Percentiles rank a stretch among this genome's conserved stretches.
phyloP scores from a whole-genome alignment of 73 alveolate species.

The Paraurostyla sp. region DNA sequence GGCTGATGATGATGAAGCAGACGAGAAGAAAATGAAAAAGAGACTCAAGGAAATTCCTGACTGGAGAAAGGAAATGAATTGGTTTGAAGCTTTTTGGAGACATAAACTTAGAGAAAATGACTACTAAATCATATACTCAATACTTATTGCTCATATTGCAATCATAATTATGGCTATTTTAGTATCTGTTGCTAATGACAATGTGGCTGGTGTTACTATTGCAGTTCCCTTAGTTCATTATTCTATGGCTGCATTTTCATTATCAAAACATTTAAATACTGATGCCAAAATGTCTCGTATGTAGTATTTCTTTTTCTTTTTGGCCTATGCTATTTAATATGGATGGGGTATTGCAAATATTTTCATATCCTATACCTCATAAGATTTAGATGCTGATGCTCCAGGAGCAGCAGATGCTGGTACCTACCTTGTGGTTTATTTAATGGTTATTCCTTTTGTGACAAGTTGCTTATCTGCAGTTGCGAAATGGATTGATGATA shows the following conservation, averaged over 20 bases:
- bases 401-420: constrained; percentile 63
- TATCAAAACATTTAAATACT: constrained; percentile 26
- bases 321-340: constrained; percentile 1
- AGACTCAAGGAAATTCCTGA: constrained; percentile 47
- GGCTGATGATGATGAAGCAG: constrained; percentile 43
- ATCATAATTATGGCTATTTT: constrained; percentile 46
- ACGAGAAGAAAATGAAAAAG: constrained; percentile 28
- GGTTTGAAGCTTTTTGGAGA: constrained; percentile 67
- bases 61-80: constrained; percentile 49
- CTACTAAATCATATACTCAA: constrained; percentile 53
- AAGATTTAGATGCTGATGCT: not conserved
- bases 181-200: constrained; percentile 21
- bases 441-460: constrained; percentile 75
- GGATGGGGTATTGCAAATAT: constrained; percentile 72
- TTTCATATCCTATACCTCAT: not conserved
- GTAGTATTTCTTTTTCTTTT: constrained; percentile 36
- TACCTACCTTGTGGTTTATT: constrained; percentile 59
- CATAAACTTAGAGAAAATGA: constrained; percentile 71
- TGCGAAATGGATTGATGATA: constrained; percentile 70
- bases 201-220: constrained; percentile 59
- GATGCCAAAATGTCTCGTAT: constrained; percentile 34
- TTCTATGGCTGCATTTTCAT: constrained; percentile 40
- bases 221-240: constrained; percentile 68
- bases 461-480: constrained; percentile 43
- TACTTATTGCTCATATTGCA: constrained; percentile 26